These are phyloP conservation scores for Axilococcus clingmanii DNA, from an alignment of 139 green algal genomes.

Conservation along the genomic window DNA sequence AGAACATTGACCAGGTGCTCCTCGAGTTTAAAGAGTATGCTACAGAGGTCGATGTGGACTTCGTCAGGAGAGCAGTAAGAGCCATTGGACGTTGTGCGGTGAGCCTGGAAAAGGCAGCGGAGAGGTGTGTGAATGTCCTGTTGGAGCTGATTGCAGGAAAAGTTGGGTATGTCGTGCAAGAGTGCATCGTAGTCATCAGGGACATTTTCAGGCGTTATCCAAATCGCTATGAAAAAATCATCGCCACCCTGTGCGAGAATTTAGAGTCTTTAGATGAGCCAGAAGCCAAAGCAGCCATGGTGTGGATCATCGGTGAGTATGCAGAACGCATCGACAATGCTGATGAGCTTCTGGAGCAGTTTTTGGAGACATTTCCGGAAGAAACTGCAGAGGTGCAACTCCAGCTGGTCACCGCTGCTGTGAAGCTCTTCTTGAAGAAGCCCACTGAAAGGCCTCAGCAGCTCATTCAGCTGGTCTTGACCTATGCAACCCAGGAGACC, in stretches of 20 bases:
- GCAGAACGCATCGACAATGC: conserved; percentile 98
- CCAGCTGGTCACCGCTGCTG: conserved; percentile 92
- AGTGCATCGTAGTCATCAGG: conserved; percentile 96
- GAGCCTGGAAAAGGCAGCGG: conserved; percentile 70
- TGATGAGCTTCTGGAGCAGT: conserved; percentile 92
- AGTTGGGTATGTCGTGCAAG: conserved; percentile 98
- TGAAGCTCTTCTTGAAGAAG: conserved; percentile 99
- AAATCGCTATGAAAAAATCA: conserved; percentile 93
- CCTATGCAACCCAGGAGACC: conserved; percentile 81
- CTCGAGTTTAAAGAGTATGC: conserved; percentile 99
- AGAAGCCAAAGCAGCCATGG: conserved; percentile 86
- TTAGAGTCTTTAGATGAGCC: conserved; percentile 96
- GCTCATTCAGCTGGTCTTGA: conserved; percentile 91
- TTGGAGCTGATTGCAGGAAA: conserved; percentile 93
- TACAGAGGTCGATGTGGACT: conserved; percentile 98
- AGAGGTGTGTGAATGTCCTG: conserved; percentile 93
- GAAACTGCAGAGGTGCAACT: conserved; percentile 89
- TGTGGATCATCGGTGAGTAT: conserved; percentile 99
- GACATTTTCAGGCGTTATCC: conserved; percentile 91
- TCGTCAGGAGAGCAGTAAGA: conserved; percentile 86
- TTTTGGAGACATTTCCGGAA: conserved; percentile 96
- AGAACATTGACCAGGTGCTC: conserved; percentile 96
- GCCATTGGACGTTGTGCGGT: conserved; percentile 93
- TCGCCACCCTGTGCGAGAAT: conserved; percentile 87
- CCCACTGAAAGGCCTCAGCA: conserved; percentile 72